Base-by-base conservation (phyloP, 768 basidiomycete genomes). In the Mrakia frigida region DNA sequence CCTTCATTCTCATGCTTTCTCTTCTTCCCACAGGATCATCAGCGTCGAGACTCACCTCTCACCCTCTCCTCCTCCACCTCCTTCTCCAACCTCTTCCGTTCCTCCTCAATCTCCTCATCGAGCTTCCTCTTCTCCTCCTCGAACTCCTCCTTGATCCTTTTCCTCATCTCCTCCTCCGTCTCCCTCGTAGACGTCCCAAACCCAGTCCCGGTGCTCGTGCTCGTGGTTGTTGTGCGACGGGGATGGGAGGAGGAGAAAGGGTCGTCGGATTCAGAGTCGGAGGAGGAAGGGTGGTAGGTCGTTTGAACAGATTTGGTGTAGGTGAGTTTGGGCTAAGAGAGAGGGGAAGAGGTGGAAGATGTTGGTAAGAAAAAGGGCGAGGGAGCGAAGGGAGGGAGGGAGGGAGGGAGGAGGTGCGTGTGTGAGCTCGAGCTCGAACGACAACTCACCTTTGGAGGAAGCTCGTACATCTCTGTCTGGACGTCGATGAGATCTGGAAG, bases 391-490 rank as follows among this genome's bases (percentile, higher is more conserved):
- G 13, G 14, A 41, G 37, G 16, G 37, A 56, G 46, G 18, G 23
- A 2, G 35, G 9, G 7, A 68, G 23, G 37, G 23, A 18, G 35
- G 6, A 16, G 23, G 50, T 0, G 16, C 1, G 18, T 18, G 46
- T 21, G 9, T n/a, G 33, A 41, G 78, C 85, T n/a, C n/a, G n/a
- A n/a, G n/a, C n/a, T n/a, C n/a, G n/a, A n/a, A n/a, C n/a, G n/a
- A n/a, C n/a, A n/a, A n/a, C n/a, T 67, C 74, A 93, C 94, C 86
- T 91, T 93, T 80, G 91, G 89, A 3, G 94, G 94, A 16, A 94
- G 84, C 80, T 95, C 94, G 79, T 93, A 96, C 7, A 97, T 85
- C 81, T 97, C 94, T 81, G 93, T 90, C 79, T 94, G 92, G 25
- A 92, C 87, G 79, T 96, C 92, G 70, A 96, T 88, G n/a, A 94